These are phyloP conservation scores for Fusarium sp. DNA, from an alignment of 2,329 filamentous ascomycete species.

Conservation along the genomic window DNA sequence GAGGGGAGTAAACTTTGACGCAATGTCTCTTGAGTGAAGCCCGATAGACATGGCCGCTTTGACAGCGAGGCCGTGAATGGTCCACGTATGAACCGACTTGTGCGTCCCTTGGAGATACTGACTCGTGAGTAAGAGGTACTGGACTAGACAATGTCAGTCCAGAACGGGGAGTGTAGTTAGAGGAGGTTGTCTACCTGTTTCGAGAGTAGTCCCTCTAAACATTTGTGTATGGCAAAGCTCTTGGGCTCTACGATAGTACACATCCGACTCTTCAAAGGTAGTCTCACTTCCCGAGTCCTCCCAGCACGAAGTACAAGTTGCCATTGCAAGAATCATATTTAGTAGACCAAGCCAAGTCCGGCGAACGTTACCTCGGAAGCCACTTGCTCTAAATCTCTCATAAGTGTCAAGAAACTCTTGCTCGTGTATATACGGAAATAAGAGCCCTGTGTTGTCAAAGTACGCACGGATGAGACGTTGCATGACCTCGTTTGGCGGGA, in stretches of 20 bases:
- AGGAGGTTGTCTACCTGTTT: slow-evolving; percentile 42
- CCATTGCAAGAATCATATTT: slow-evolving; percentile 61
- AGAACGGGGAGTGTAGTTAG: fast-evolving
- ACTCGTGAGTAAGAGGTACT: slow-evolving; percentile 58
- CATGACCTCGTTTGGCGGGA: slow-evolving; percentile 35
- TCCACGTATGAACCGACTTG: slow-evolving; percentile 63
- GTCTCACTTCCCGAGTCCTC: slow-evolving; percentile 32
- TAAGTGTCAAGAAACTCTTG: slow-evolving; percentile 40
- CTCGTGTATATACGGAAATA: slow-evolving; percentile 46
- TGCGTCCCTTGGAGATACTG: slow-evolving; percentile 65
- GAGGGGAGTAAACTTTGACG: slow-evolving; percentile 49
- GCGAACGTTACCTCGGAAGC: slow-evolving; percentile 47
- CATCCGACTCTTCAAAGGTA: slow-evolving; percentile 48
- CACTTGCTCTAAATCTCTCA: slow-evolving; percentile 12
- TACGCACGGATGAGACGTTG: slow-evolving; percentile 34
- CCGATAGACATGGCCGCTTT: slow-evolving; percentile 62
- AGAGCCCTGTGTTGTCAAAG: slow-evolving; percentile 42
- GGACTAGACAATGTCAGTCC: slow-evolving; percentile 44
- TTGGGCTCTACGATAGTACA: slow-evolving; percentile 56
- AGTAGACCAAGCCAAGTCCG: slow-evolving; percentile 61
- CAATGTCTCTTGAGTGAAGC: slow-evolving; percentile 54
- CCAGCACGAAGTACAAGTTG: slow-evolving; percentile 44
- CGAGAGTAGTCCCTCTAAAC: slow-evolving; percentile 53
- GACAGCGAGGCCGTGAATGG: slow-evolving; percentile 61
- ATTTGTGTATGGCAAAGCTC: slow-evolving; percentile 55